Percentiles rank a stretch among this genome's conserved stretches.
phyloP scores from a whole-genome alignment of 306 rosid species.

The Trichosanthes cucumerina region DNA sequence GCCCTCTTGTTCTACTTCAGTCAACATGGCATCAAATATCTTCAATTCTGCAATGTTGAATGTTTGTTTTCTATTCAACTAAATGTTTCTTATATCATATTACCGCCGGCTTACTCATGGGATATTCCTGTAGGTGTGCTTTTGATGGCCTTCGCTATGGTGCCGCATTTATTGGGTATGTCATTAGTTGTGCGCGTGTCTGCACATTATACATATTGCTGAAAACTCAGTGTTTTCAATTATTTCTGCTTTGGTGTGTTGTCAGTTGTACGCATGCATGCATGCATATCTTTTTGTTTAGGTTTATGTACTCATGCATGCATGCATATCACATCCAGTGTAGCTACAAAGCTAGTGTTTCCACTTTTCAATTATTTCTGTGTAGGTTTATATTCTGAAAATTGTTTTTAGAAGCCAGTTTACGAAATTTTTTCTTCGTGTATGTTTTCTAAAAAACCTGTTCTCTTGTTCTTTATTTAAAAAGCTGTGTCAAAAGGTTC shows the following conservation, averaged over 20 bases:
- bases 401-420: not conserved
- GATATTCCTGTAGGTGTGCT: constrained; percentile 71
- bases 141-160: constrained; percentile 95
- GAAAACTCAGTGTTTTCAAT: not conserved
- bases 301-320: no score
- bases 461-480: not conserved
- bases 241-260: not conserved
- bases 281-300: not conserved
- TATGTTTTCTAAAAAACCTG: not conserved
- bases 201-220: not conserved
- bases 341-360: not conserved
- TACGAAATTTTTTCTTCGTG: not conserved
- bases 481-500: not conserved
- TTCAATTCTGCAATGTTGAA: not conserved
- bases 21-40: not conserved
- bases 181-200: not conserved
- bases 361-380: not conserved
- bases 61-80: not conserved
- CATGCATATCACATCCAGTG: not conserved
- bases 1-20: constrained; percentile 7
- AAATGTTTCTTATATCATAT: not conserved
- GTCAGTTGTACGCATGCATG: not conserved
- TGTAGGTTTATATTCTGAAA: not conserved
- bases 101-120: not conserved
- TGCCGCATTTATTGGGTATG: constrained; percentile 95